Evolutionary conservation across 1,284 basidiomycete species (phyloP).

Genomic region (Pseudozyma thailandica): DNA sequence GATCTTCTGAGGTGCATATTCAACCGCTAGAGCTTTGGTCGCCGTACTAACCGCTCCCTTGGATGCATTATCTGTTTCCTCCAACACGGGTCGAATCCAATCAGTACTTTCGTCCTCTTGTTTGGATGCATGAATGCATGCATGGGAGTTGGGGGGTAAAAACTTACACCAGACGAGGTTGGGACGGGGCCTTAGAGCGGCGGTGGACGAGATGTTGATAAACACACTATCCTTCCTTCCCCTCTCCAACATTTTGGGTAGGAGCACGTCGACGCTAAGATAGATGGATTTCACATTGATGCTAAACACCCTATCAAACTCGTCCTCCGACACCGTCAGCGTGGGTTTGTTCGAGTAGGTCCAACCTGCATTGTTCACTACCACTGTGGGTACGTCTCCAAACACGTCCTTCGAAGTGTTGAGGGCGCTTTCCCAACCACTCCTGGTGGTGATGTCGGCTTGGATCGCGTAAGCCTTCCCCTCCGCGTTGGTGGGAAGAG

Average conservation of each 20-base stretch:
- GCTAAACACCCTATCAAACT: slow-evolving; percentile 39
- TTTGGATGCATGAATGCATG: not conserved
- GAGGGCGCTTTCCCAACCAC: not conserved
- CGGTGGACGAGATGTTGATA: slow-evolving; percentile 32
- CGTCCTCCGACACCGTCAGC: slow-evolving; percentile 22
- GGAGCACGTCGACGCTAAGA: slow-evolving; percentile 25
- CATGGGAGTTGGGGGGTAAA: not conserved
- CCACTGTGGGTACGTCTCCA: slow-evolving; percentile 4
- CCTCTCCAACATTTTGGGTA: slow-evolving; percentile 15
- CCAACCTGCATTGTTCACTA: slow-evolving; percentile 54
- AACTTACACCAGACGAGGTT: slow-evolving; percentile 48
- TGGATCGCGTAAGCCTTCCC: slow-evolving; percentile 13
- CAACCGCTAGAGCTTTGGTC: slow-evolving; percentile 44
- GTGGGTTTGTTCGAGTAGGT: slow-evolving; percentile 47
- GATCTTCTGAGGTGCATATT: slow-evolving; percentile 35
- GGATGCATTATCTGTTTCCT: slow-evolving; percentile 27
- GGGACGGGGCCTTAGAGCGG: slow-evolving; percentile 40
- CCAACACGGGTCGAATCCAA: not conserved
- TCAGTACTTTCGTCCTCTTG: not conserved
- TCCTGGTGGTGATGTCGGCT: slow-evolving; percentile 15
- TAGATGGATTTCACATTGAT: slow-evolving; percentile 45
- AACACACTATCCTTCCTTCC: slow-evolving; percentile 18
- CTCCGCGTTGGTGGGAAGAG: not conserved
- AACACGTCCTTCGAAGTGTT: too few species aligned
- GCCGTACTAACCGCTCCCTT: slow-evolving; percentile 47